Evolutionary conservation across 2,329 filamentous ascomycete genomes (phyloP).

Genomic region (Verticillium zaregamsianum): DNA sequence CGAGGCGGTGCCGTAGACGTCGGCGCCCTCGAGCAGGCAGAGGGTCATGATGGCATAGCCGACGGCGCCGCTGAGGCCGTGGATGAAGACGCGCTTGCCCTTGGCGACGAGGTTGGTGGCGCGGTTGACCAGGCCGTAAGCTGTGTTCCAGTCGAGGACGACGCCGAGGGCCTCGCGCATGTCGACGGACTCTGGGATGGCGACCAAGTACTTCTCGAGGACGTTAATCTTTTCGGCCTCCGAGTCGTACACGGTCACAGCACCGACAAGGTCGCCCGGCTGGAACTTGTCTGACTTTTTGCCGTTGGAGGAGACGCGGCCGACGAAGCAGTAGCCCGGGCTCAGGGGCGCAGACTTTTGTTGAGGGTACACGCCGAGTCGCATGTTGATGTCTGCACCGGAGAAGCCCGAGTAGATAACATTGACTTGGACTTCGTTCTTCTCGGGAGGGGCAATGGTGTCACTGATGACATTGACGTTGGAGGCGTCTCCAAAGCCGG

Average conservation of each 20-base stretch:
- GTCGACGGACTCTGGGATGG: constrained; percentile 35
- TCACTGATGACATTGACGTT: constrained; percentile 27
- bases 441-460: constrained; percentile 31
- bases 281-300: constrained; percentile 23
- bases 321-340: constrained; percentile 44
- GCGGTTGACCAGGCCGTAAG: constrained; percentile 31
- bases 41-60: constrained; percentile 38
- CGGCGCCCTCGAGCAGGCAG: constrained; percentile 36
- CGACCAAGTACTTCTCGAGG: constrained; percentile 39
- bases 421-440: constrained; percentile 40
- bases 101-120: constrained; percentile 29
- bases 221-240: constrained; percentile 42
- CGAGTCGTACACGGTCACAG: constrained; percentile 34
- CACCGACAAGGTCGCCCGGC: constrained; percentile 28
- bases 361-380: constrained; percentile 40
- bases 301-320: constrained; percentile 34
- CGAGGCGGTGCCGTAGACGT: constrained; percentile 45
- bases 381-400: constrained; percentile 46
- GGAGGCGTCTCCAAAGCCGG: constrained; percentile 35
- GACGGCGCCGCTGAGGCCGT: constrained; percentile 46
- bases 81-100: constrained; percentile 44
- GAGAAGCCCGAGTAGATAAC: constrained; percentile 43
- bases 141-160: constrained; percentile 41
- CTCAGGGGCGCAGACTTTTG: constrained; percentile 41
- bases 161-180: constrained; percentile 35